Evolutionary conservation across 2,329 filamentous ascomycete genomes (phyloP), one percentile per base, ranked within the genome.

Genomic region (Capronia coronata): DNA sequence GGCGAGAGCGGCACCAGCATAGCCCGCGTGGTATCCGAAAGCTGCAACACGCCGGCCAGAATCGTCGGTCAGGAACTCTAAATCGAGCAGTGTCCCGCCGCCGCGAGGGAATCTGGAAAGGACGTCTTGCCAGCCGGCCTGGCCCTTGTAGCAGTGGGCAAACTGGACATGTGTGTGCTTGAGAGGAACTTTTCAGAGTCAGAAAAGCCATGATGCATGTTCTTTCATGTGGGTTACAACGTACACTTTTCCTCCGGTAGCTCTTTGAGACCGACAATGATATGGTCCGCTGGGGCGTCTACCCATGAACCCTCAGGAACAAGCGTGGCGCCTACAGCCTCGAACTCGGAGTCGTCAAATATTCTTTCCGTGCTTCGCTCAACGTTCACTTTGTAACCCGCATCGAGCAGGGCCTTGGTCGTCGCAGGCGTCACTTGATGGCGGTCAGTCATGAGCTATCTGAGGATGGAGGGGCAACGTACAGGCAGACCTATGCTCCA

Each of bases 31-130:
- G 67, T 82, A 86, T 52, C 74, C 71, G 50, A 73, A 71, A 5
- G 72, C 56, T 2, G 68, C 69, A 49, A 71, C 68, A 54, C 68
- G 64, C 78, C 85, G 75, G 30, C 86, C 86, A 23, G 72, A 75
- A 56, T 83, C 78, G 59, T 94, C 84, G 32, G 80, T 78, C 30
- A 96, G 75, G 66, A 95, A 96, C 66, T 95, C 90, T 30, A 96
- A 77, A 63, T 96, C 90, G 51, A 89, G 79, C 11, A 96, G 79
- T 0, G 79, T 83, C 59, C 87, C 87, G 47, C 82, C 80, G 50
- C 87, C 88, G 19, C 80, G 77, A 22, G 85, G 78, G 67, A 89
- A 96, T 48, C 90, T 78, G 49, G 81, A 76, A n/a, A 95, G 79
- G 4, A 88, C 86, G 35, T 79, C 77, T 50, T 87, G 80, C 87